Evolutionary conservation across 768 basidiomycete genomes (phyloP).

Genomic region (Termitomyces sp.): DNA sequence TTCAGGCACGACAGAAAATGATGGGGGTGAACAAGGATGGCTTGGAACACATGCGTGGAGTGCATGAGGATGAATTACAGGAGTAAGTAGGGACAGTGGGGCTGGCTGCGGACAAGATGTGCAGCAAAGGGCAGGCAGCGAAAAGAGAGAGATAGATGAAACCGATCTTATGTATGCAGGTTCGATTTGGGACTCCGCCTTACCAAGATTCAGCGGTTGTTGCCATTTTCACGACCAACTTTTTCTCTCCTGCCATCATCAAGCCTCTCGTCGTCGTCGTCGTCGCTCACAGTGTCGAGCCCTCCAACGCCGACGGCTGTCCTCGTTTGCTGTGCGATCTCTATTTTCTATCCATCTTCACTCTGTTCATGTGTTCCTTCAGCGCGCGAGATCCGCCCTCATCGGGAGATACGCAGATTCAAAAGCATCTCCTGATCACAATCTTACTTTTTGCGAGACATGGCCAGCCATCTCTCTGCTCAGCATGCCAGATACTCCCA

Average conservation of each 20-base stretch:
- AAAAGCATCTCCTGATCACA: constrained; percentile 37
- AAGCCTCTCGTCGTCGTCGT: constrained; percentile 18
- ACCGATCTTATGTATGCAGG: constrained; percentile 20
- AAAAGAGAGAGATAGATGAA: constrained; percentile 11
- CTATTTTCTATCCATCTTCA: constrained; percentile 2
- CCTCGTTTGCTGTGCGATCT: constrained; percentile 8
- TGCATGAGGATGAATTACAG: neutral
- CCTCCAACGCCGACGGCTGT: constrained; percentile 5
- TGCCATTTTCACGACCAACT: constrained; percentile 16
- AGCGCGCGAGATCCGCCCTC: constrained; percentile 47
- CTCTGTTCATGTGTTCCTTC: constrained; percentile 17
- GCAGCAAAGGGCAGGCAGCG: neutral
- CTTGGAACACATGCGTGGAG: neutral
- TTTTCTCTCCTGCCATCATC: constrained; percentile 11
- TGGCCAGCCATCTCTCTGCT: constrained; percentile 35
- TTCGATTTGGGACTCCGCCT: constrained; percentile 27
- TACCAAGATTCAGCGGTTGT: constrained; percentile 24
- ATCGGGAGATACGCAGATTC: constrained; percentile 63
- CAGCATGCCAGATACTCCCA: constrained; percentile 32
- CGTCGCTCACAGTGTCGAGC: neutral
- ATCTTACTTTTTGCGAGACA: constrained; percentile 42
- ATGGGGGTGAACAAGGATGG: neutral
- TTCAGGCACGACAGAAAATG: constrained; percentile 8
- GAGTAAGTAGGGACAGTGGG: neutral
- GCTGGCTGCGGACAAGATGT: neutral